These are phyloP conservation scores for Candida sanyiensis DNA, from an alignment of 805 yeast genomes.

Conservation along the genomic window DNA sequence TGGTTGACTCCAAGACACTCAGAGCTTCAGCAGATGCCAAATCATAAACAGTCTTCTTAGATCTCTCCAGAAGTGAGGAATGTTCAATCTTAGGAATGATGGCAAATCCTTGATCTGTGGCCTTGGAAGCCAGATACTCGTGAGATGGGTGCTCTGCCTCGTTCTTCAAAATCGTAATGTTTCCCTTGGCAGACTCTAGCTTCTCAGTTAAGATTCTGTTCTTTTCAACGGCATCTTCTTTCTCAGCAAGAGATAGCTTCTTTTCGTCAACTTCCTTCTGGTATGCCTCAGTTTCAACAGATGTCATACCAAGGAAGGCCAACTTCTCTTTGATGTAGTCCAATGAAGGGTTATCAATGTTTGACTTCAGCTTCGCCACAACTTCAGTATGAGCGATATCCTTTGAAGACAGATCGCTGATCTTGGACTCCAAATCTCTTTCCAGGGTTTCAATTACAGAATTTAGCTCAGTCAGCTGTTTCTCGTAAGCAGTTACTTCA, in stretches of 20 bases:
- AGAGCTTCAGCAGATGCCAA: conserved; percentile 17
- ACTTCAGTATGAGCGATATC: background rate
- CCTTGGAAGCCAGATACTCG: conserved; percentile 26
- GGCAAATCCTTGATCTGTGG: conserved; percentile 25
- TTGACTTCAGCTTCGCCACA: conserved; percentile 4
- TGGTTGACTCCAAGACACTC: conserved; percentile 13
- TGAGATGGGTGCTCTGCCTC: conserved; percentile 29
- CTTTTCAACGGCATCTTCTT: background rate
- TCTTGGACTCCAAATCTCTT: conserved; percentile 3
- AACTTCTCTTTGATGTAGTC: conserved; percentile 28
- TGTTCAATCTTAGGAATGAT: conserved; percentile 24
- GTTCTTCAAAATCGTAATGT: conserved; percentile 11
- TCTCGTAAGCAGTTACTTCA: conserved; percentile 10
- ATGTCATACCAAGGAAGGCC: background rate
- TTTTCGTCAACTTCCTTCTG: conserved; percentile 6
- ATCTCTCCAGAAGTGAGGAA: conserved; percentile 15
- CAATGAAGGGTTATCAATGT: conserved; percentile 27
- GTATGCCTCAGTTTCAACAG: background rate
- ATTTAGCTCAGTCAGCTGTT: conserved; percentile 7
- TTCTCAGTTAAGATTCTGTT: conserved; percentile 4
- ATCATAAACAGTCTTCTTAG: conserved; percentile 18
- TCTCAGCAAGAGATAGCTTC: no score
- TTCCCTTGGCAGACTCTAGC: conserved; percentile 11
- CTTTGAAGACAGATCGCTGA: background rate
- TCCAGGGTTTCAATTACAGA: background rate